Percentiles rank a stretch among this genome's conserved stretches.
Evolutionary conservation across 2,329 filamentous ascomycete genomes (phyloP).

Genomic region (Orbilia javanica): DNA sequence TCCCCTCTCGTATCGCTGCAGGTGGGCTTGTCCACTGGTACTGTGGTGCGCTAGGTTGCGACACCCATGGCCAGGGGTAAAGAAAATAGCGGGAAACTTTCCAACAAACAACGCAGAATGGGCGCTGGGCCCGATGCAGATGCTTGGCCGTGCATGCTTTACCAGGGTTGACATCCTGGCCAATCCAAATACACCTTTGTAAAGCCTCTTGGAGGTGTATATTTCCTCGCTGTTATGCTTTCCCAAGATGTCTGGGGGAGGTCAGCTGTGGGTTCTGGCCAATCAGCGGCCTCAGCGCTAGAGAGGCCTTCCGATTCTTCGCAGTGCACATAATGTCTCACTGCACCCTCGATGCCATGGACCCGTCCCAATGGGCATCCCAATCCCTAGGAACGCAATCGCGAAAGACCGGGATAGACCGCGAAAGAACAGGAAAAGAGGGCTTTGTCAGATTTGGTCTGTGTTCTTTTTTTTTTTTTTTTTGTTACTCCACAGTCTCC

Average conservation of each 20-base stretch:
- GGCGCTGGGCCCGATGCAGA: conserved; percentile 18
- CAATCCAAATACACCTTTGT: conserved; percentile 44
- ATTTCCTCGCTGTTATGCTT: conserved; percentile 13
- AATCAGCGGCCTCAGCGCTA: conserved; percentile 24
- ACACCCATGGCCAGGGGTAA: conserved; percentile 15
- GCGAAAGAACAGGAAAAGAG: conserved; percentile 16
- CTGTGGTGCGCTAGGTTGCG: conserved; percentile 15
- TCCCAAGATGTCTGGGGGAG: conserved; percentile 32
- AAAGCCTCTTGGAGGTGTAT: conserved; percentile 25
- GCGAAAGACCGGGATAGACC: conserved; percentile 8
- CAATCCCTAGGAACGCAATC: conserved; percentile 42
- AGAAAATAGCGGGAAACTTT: conserved; percentile 7
- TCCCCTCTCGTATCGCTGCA: conserved; percentile 37
- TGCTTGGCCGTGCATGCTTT: conserved; percentile 42
- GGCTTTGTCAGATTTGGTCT: conserved; percentile 1
- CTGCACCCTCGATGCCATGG: neutral
- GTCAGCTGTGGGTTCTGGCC: conserved; percentile 35
- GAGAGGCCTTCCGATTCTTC: conserved; percentile 7
- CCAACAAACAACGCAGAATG: conserved; percentile 52
- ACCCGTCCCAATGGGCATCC: conserved; percentile 52
- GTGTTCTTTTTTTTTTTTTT: neutral
- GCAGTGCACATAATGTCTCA: conserved; percentile 22
- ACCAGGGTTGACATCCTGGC: conserved; percentile 43
- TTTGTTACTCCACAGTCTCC: conserved; percentile 1
- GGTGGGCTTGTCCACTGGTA: conserved; percentile 10